phyloP scores from a whole-genome alignment of 441 rosid genomes.

The Erodium trifolium region DNA sequence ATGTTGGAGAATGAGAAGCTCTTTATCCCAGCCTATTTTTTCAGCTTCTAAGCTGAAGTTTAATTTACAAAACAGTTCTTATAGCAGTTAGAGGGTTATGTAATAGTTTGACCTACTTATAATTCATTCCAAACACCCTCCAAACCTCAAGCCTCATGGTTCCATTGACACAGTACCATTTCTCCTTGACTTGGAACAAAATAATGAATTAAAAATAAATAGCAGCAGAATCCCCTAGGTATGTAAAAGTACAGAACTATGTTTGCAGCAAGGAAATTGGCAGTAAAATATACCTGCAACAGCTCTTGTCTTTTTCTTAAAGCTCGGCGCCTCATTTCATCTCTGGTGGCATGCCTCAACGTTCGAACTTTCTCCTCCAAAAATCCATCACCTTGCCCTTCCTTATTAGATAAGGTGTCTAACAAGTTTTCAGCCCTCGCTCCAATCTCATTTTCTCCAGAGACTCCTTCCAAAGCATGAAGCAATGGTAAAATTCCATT shows the following conservation, averaged over 20 bases:
- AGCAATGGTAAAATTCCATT: constrained; percentile 89
- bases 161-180: neutral
- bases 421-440: constrained; percentile 98
- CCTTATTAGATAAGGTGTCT: constrained; percentile 89
- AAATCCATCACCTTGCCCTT: constrained; percentile 95
- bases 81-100: neutral
- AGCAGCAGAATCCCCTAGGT: neutral
- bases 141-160: neutral
- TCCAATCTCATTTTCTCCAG: constrained; percentile 97
- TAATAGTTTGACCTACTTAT: neutral
- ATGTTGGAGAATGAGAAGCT: too few relatives aligned
- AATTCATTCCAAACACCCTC: neutral
- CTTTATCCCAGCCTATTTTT: too few relatives aligned
- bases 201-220: neutral
- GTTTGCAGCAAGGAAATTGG: constrained; percentile 9
- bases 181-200: constrained; percentile 2
- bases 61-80: neutral
- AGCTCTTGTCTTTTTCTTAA: constrained; percentile 78
- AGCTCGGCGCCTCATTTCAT: constrained; percentile 95
- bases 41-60: too few relatives aligned
- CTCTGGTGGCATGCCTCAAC: constrained; percentile 87
- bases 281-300: constrained; percentile 56
- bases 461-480: constrained; percentile 91
- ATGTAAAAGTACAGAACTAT: neutral
- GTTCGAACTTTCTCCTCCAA: constrained; percentile 67